Base-by-base conservation (phyloP, 108 stramenopile genomes). In the Nannochloropsis gaditana region DNA sequence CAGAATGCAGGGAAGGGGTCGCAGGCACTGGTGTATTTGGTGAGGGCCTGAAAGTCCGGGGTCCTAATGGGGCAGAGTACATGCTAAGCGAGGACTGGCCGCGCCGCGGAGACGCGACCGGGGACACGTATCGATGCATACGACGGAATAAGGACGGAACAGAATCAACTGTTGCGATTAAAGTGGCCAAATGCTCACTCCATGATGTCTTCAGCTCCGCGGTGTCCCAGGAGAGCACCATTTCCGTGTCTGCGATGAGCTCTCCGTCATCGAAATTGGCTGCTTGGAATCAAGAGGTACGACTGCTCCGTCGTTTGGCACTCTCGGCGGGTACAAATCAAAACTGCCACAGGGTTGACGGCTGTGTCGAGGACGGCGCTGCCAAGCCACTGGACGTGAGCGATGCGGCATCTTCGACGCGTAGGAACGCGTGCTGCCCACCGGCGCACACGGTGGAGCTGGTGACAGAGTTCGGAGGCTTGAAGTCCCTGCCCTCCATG, bases 41-140 rank as follows among this genome's bases (percentile, higher is more conserved):
- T 4, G 59, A 73, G n/a, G 59, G 59, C 59, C 59, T 73, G 19
- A 73, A 5, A 73, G 59, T 73, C 19, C 59, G 8, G 4, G 59
- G 59, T n/a, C 4, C 59, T n/a, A 73, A 73, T n/a, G 59, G 59
- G 59, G 15, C 19, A n/a, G 19, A 73, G 59, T 73, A 73, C 8
- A 73, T 73, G 59, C 59, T 73, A n/a, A 73, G n/a, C 59, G 59
- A 73, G 59, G 59, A 73, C 59, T 73, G 59, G 59, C 59, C 59
- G 19, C 59, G 59, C n/a, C 59, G 59, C 15, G 59, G 59, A 73
- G 59, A 73, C 59, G 59, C 59, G 19, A 73, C 59, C 19, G 59
- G 59, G n/a, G 59, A 73, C 59, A 73, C 59, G 59, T 73, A 73
- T n/a, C 59, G 59, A 15, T 73, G 59, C 59, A 73, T 73, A 0